phyloP scores from a whole-genome alignment of 2,329 filamentous ascomycete genomes.

The Helotiales sp. region DNA sequence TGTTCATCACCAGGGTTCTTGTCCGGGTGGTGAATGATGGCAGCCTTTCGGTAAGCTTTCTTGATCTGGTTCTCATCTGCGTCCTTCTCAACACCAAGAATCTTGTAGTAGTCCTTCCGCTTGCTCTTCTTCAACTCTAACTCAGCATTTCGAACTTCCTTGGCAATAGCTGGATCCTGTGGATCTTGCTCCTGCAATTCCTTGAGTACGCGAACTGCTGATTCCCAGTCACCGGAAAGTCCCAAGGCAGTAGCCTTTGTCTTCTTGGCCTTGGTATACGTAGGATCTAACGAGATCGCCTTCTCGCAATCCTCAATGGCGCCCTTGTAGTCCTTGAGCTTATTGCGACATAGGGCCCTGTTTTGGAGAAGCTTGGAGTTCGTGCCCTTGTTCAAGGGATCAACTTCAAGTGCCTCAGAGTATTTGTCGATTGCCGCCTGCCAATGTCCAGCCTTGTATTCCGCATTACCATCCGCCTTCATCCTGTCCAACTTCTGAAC shows the following conservation, averaged over 20 bases:
- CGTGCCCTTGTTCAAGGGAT: constrained; percentile 84
- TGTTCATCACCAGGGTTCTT: constrained; percentile 89
- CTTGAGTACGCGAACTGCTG: constrained; percentile 87
- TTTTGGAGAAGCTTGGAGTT: constrained; percentile 96
- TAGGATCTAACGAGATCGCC: constrained; percentile 78
- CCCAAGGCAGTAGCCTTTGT: constrained; percentile 90
- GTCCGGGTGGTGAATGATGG: constrained; percentile 92
- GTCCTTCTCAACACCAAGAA: constrained; percentile 84
- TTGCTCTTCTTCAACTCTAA: constrained; percentile 96
- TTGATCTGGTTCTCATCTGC: constrained; percentile 86
- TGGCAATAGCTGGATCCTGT: constrained; percentile 74
- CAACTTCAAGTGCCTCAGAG: constrained; percentile 77
- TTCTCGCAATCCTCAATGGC: constrained; percentile 85
- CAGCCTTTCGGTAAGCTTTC: constrained; percentile 93
- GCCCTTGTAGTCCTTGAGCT: constrained; percentile 79
- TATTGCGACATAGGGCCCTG: constrained; percentile 79
- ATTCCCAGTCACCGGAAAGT: constrained; percentile 86
- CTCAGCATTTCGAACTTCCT: constrained; percentile 87
- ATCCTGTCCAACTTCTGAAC: constrained; percentile 90
- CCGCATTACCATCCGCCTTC: constrained; percentile 89
- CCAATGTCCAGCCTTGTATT: constrained; percentile 84
- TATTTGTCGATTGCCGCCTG: constrained; percentile 84
- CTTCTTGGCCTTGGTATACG: constrained; percentile 88
- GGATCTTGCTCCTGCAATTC: constrained; percentile 80
- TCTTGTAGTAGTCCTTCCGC: constrained; percentile 99